Evolutionary conservation across 345 rosid genomes (phyloP).

Genomic region (Murraya paniculata): DNA sequence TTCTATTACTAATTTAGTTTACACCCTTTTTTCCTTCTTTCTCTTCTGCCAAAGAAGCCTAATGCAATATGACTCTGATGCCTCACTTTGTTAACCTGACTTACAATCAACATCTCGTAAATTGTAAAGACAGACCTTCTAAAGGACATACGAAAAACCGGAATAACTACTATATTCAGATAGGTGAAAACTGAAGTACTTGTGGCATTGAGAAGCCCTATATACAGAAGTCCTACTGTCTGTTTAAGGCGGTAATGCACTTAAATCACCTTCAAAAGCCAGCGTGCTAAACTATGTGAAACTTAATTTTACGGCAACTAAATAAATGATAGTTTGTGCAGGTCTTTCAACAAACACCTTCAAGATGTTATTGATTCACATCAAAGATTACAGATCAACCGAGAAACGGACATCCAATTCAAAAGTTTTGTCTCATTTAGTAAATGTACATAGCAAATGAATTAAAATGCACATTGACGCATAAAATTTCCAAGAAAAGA

Average conservation of each 20-base stretch:
- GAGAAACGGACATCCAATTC: neutral
- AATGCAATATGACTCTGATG: neutral
- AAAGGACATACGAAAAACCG: neutral
- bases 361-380: neutral
- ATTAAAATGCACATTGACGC: neutral
- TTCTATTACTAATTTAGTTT: no score
- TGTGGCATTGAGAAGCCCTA: neutral
- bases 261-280: neutral
- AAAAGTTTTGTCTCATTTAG: neutral
- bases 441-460: neutral
- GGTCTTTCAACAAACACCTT: conserved; percentile 33
- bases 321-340: neutral
- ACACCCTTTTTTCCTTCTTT: no score
- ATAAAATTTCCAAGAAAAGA: neutral
- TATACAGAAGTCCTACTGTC: neutral
- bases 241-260: neutral
- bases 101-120: neutral
- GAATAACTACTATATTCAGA: neutral
- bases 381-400: neutral
- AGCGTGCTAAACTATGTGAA: neutral
- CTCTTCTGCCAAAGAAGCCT: neutral
- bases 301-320: neutral
- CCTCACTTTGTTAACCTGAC: neutral
- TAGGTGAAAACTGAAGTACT: neutral
- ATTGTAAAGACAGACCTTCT: neutral